phyloP scores from a whole-genome alignment of 192 early-diverging fungal species.

The Diversispora eburnea region DNA sequence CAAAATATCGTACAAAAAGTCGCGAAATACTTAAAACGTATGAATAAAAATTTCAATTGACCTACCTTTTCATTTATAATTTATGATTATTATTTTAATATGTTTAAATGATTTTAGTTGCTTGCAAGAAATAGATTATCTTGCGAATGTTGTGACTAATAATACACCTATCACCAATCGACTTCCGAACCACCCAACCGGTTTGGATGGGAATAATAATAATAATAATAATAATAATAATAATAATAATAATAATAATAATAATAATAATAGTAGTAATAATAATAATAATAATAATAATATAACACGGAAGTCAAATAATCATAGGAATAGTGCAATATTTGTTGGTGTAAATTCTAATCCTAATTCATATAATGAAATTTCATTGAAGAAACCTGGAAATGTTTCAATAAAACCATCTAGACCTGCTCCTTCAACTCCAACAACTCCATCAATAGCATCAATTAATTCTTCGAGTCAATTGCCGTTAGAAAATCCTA shows the following conservation, averaged over 20 bases:
- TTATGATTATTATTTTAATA: background rate
- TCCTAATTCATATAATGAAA: background rate
- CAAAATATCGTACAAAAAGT: slow-evolving; percentile 58
- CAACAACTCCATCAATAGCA: slow-evolving; percentile 11
- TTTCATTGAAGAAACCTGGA: background rate
- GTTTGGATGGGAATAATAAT: slow-evolving; percentile 13
- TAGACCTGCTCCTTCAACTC: slow-evolving; percentile 16
- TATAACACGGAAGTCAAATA: slow-evolving; percentile 12
- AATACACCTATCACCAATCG: slow-evolving; percentile 31
- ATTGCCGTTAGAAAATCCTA: background rate
- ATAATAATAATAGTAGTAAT: slow-evolving; percentile 9
- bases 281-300: slow-evolving; percentile 5
- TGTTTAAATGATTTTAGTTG: slow-evolving; percentile 37
- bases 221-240: slow-evolving; percentile 5
- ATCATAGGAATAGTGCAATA: slow-evolving; percentile 9
- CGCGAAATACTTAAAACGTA: slow-evolving; percentile 74
- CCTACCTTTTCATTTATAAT: background rate
- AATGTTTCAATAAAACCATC: slow-evolving; percentile 19
- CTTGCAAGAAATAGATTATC: slow-evolving; percentile 57
- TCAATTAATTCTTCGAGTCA: slow-evolving; percentile 16
- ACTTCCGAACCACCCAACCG: slow-evolving; percentile 21
- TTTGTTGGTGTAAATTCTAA: slow-evolving; percentile 11
- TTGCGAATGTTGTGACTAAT: slow-evolving; percentile 45
- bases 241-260: slow-evolving; percentile 10
- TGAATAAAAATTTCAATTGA: slow-evolving; percentile 13